These are phyloP conservation scores for Phytophthora cactorum DNA, from an alignment of 352 stramenopile genomes.

Conservation along the genomic window DNA sequence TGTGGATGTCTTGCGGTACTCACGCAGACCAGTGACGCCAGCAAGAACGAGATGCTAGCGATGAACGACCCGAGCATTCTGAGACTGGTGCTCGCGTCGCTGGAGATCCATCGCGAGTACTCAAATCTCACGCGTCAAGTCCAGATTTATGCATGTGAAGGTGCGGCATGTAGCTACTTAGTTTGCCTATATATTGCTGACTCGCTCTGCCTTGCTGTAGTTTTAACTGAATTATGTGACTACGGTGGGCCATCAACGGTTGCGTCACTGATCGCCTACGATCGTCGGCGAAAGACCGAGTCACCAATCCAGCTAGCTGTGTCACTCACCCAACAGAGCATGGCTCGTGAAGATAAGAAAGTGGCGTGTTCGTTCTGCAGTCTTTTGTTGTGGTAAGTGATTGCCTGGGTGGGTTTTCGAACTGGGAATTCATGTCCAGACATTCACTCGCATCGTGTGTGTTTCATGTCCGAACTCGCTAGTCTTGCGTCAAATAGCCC, in stretches of 20 bases:
- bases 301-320: constrained; percentile 53
- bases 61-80: constrained; percentile 48
- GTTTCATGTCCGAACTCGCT: neutral
- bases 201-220: constrained; percentile 24
- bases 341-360: constrained; percentile 76
- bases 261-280: constrained; percentile 37
- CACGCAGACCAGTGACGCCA: constrained; percentile 59
- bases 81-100: constrained; percentile 50
- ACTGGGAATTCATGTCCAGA: no score
- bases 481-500: constrained; percentile 63
- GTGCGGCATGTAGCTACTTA: constrained; percentile 23
- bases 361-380: constrained; percentile 69
- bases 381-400: constrained; percentile 64
- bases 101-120: constrained; percentile 66
- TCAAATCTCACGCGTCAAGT: constrained; percentile 80
- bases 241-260: constrained; percentile 52
- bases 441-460: neutral
- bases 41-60: constrained; percentile 68
- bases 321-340: constrained; percentile 59
- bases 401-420: neutral
- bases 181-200: neutral
- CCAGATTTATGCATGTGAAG: constrained; percentile 83
- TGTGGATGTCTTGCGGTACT: constrained; percentile 68
- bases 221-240: constrained; percentile 69
- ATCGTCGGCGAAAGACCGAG: constrained; percentile 24